A percentile compares a stretch with the other conserved stretches of the same genome.
Evolutionary conservation across 2,329 filamentous ascomycete species (phyloP).

Genomic region (Fusarium circinatum): DNA sequence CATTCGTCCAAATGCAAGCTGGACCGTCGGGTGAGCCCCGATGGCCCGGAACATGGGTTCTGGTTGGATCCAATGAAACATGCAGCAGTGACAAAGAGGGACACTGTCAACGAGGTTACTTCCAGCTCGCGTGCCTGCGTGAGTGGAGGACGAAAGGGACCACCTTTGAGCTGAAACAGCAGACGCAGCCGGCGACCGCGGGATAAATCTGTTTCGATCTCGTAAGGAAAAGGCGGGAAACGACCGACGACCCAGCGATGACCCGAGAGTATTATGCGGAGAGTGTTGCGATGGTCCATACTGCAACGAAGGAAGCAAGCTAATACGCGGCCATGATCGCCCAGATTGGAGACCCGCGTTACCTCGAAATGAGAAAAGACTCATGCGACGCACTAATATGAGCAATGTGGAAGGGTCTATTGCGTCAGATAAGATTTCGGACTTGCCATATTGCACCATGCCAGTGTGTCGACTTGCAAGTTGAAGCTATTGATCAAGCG

Average conservation of each 20-base stretch:
- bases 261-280: conserved; percentile 18
- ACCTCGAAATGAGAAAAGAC: conserved; percentile 3
- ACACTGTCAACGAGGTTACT: conserved; percentile 10
- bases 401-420: conserved; percentile 39
- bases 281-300: conserved; percentile 10
- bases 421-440: conserved; percentile 32
- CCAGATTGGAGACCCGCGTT: conserved; percentile 9
- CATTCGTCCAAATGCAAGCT: conserved; percentile 27
- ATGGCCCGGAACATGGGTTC: conserved; percentile 36
- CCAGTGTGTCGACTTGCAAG: neutral
- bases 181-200: neutral
- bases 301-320: neutral
- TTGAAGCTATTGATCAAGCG: conserved; percentile 1
- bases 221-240: conserved; percentile 31
- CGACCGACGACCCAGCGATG: conserved; percentile 35
- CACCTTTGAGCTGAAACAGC: conserved; percentile 16
- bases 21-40: conserved; percentile 40
- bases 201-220: conserved; percentile 34
- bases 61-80: conserved; percentile 15
- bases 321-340: neutral
- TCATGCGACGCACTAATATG: conserved; percentile 26
- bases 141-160: conserved; percentile 24
- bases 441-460: conserved; percentile 24
- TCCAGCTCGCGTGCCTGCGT: conserved; percentile 9
- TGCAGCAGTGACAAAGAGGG: conserved; percentile 17